A percentile compares a stretch with the other conserved stretches of the same genome.
Conservation (phyloP, 768 basidiomycete species). For the Panus rudis region DNA sequence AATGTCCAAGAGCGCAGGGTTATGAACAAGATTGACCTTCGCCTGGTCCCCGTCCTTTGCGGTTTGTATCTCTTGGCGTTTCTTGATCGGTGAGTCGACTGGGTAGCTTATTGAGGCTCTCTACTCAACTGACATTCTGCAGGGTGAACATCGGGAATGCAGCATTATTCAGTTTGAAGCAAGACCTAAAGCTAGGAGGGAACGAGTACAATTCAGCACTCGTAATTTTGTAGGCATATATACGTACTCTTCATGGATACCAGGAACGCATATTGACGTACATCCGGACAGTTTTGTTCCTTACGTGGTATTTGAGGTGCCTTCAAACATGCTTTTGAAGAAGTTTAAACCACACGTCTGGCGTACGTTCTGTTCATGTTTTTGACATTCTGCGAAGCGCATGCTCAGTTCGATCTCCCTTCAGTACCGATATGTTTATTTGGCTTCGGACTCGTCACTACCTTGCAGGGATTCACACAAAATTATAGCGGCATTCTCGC, state of each 20-base stretch:
- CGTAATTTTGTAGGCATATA: conserved; percentile 14
- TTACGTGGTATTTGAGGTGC: conserved; percentile 22
- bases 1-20: background rate
- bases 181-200: conserved; percentile 10
- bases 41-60: background rate
- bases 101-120: background rate
- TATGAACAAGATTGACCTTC: background rate
- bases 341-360: conserved; percentile 22
- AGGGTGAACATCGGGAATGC: conserved; percentile 16
- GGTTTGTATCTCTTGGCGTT: background rate
- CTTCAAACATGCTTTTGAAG: conserved; percentile 21
- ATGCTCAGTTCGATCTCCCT: background rate
- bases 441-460: conserved; percentile 25
- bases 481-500: conserved; percentile 26
- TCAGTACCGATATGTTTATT: conserved; percentile 22
- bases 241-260: conserved; percentile 13
- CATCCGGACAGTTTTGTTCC: conserved; percentile 14
- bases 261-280: conserved; percentile 12
- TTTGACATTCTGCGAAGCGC: too few species aligned
- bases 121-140: background rate
- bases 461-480: conserved; percentile 19
- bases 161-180: conserved; percentile 12
- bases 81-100: background rate
- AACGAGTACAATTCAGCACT: conserved; percentile 14
- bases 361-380: conserved; percentile 4